Evolutionary conservation across 805 yeast genomes (phyloP).

Genomic region (Saccharomycopsis selenospora): DNA sequence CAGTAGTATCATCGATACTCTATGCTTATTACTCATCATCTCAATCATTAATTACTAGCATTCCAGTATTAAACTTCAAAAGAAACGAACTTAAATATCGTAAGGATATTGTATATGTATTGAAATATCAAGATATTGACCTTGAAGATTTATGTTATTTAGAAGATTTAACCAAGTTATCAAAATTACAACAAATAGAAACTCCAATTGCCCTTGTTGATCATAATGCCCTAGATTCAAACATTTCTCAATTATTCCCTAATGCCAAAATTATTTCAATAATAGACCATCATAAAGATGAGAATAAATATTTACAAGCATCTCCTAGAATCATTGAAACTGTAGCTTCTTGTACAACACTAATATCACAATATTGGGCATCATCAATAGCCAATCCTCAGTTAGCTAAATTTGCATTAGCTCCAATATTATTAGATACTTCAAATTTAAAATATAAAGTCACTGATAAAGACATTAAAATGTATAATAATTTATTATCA

Average conservation of each 20-base stretch:
- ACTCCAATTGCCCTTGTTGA: constrained; percentile 55
- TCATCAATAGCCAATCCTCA: constrained; percentile 8
- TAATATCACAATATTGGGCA: constrained; percentile 60
- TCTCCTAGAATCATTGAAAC: constrained; percentile 54
- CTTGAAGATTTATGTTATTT: constrained; percentile 47
- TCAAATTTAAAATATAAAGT: constrained; percentile 57
- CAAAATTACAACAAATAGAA: constrained; percentile 16
- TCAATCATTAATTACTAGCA: constrained; percentile 29
- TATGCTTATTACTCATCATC: constrained; percentile 51
- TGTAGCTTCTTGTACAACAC: constrained; percentile 74
- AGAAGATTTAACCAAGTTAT: constrained; percentile 48
- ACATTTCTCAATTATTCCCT: constrained; percentile 30
- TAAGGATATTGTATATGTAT: constrained; percentile 57
- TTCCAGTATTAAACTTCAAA: constrained; percentile 77
- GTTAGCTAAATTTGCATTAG: constrained; percentile 40
- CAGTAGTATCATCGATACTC: constrained; percentile 68
- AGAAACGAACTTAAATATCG: constrained; percentile 58
- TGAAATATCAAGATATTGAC: constrained; percentile 41
- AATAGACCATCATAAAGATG: constrained; percentile 87
- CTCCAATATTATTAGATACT: constrained; percentile 76
- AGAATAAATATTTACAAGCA: constrained; percentile 39
- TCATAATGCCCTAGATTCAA: constrained; percentile 62
- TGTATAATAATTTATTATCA: constrained; percentile 33
- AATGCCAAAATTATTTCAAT: constrained; percentile 43
- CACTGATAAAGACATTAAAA: constrained; percentile 48